Evolutionary conservation across 1,284 basidiomycete genomes (phyloP).

Genomic region (Marasmius oreades): DNA sequence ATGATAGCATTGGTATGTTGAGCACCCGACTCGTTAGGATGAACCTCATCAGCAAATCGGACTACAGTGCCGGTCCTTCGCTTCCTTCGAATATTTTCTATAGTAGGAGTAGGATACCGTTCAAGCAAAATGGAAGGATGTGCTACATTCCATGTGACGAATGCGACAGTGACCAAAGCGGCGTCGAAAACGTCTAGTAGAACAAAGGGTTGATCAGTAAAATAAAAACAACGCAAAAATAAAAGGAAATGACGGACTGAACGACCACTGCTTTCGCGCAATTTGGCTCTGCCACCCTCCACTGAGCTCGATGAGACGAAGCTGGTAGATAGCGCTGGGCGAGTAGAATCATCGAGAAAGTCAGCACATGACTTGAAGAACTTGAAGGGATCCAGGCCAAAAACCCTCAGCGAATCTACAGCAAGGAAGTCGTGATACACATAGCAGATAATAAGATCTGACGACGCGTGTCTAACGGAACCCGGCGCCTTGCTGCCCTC

Average conservation of each 20-base stretch:
- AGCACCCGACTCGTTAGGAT: too few relatives aligned
- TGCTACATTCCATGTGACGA: conserved; percentile 10
- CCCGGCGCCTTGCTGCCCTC: neutral
- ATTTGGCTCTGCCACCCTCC: conserved; percentile 9
- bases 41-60: too few relatives aligned
- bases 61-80: too few relatives aligned
- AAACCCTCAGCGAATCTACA: conserved; percentile 6
- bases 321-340: conserved; percentile 10
- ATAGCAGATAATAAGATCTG: conserved; percentile 3
- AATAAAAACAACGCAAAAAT: neutral
- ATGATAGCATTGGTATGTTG: too few relatives aligned
- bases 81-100: neutral
- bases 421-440: neutral
- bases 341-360: neutral
- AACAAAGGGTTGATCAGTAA: too few relatives aligned
- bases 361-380: neutral
- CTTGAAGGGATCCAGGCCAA: neutral
- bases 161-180: conserved; percentile 5
- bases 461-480: neutral
- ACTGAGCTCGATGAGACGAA: conserved; percentile 8
- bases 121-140: neutral
- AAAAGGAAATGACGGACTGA: conserved; percentile 4
- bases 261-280: conserved; percentile 8
- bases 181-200: conserved; percentile 9
- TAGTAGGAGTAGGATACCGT: neutral